Percentiles rank a stretch among this genome's conserved stretches.
These are phyloP conservation scores for Camelina hispida DNA, from an alignment of 345 rosid genomes.

Conservation along the genomic window DNA sequence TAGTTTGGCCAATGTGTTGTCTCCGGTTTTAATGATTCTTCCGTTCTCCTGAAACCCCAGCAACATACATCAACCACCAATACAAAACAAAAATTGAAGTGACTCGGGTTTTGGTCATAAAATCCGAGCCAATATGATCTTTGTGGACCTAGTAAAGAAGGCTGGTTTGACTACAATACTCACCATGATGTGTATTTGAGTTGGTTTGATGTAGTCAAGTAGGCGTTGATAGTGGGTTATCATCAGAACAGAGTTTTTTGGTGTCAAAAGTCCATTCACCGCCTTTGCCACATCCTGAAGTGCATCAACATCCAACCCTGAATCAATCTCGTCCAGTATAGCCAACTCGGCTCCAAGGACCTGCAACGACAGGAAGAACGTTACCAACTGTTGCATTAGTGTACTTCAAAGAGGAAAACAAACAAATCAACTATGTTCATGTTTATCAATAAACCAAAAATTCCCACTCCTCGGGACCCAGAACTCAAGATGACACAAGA, in stretches of 20 bases:
- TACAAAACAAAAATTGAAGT: not conserved
- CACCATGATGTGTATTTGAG: constrained; percentile 87
- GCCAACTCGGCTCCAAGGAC: constrained; percentile 94
- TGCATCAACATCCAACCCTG: constrained; percentile 96
- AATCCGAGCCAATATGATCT: constrained; percentile 2
- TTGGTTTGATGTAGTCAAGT: constrained; percentile 77
- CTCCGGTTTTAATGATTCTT: constrained; percentile 85
- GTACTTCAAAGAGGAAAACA: not conserved
- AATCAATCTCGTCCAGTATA: constrained; percentile 94
- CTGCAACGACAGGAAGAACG: constrained; percentile 42
- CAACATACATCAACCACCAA: constrained; percentile 19
- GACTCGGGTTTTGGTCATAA: not conserved
- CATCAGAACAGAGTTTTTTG: constrained; percentile 85
- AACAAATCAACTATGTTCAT: not conserved
- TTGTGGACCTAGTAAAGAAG: constrained; percentile 16
- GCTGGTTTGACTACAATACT: constrained; percentile 37
- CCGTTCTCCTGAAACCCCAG: constrained; percentile 72
- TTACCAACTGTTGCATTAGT: constrained; percentile 16
- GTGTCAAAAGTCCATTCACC: constrained; percentile 85
- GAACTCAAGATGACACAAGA: not conserved
- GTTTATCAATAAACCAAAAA: not conserved
- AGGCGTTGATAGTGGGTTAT: constrained; percentile 91
- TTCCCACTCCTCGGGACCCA: not conserved
- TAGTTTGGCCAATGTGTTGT: constrained; percentile 64
- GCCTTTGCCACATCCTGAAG: constrained; percentile 91